Conservation (phyloP, 768 basidiomycete genomes). For the Serendipita sp. region DNA sequence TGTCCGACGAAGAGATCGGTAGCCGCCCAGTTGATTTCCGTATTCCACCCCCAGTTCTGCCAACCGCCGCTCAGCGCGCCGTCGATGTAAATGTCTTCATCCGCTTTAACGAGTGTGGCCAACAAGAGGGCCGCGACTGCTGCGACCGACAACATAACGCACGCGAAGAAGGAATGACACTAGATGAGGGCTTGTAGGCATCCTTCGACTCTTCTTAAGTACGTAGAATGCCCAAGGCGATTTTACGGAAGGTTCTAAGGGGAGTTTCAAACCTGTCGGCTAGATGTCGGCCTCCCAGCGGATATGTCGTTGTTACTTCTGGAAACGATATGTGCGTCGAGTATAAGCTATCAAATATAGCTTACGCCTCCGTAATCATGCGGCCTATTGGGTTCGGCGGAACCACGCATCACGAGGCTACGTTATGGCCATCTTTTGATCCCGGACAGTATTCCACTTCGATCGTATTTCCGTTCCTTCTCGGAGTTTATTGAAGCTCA, state of each 20-base stretch:
- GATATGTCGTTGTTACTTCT: background rate
- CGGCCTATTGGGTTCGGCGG: background rate
- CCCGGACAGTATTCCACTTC: too few relatives aligned
- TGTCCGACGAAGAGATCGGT: slow-evolving; percentile 29
- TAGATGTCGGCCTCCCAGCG: background rate
- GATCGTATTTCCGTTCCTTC: too few relatives aligned
- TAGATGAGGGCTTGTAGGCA: background rate
- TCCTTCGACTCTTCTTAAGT: background rate
- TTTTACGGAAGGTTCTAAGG: background rate
- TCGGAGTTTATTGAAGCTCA: too few relatives aligned
- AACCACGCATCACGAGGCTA: background rate
- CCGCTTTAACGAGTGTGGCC: slow-evolving; percentile 14
- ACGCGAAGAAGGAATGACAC: background rate
- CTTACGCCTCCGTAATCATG: background rate
- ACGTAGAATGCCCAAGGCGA: background rate
- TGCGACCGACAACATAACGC: background rate
- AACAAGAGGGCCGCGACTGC: slow-evolving; percentile 1
- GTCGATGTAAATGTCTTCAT: slow-evolving; percentile 30
- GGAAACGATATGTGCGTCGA: background rate
- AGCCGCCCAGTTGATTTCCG: slow-evolving; percentile 27
- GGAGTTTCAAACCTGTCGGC: background rate
- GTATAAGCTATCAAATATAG: background rate
- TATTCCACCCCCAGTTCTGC: slow-evolving; percentile 40
- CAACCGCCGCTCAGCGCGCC: slow-evolving; percentile 27
- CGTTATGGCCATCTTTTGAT: too few relatives aligned